Conservation (phyloP, 192 early-diverging fungal species). For the Allomyces arbusculus region DNA sequence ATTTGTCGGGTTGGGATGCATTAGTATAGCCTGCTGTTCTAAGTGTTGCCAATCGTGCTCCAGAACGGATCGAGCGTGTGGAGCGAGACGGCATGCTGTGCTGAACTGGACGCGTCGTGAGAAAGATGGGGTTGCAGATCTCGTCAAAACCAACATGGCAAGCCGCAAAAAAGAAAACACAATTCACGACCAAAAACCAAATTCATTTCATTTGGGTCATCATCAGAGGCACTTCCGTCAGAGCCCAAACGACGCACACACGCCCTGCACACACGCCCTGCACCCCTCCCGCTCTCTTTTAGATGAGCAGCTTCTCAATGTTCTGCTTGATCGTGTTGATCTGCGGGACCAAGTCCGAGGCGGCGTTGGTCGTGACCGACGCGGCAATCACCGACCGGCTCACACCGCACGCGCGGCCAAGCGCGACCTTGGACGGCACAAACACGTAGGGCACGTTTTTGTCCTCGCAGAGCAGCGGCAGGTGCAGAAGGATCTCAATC, state of each 20-base stretch:
- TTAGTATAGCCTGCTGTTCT: too few relatives aligned
- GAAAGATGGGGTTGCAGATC: too few relatives aligned
- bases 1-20: neutral
- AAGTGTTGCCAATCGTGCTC: too few relatives aligned
- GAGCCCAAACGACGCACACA: neutral
- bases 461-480: conserved; percentile 96
- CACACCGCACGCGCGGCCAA: conserved; percentile 95
- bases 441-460: conserved; percentile 99
- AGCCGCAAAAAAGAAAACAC: too few relatives aligned
- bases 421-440: conserved; percentile 84
- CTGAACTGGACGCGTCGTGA: too few relatives aligned
- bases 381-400: conserved; percentile 78
- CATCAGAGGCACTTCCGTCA: too few relatives aligned
- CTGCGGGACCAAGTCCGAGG: conserved; percentile 80
- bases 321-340: conserved; percentile 73
- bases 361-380: conserved; percentile 95
- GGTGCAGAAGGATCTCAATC: conserved; percentile 89
- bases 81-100: too few relatives aligned
- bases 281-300: conserved; percentile 7
- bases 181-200: too few relatives aligned
- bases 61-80: too few relatives aligned
- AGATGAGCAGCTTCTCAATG: conserved; percentile 88
- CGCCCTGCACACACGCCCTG: neutral
- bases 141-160: too few relatives aligned
- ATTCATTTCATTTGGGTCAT: too few relatives aligned